Evolutionary conservation across 2,329 filamentous ascomycete species (phyloP).

Genomic region (Microdochium trichocladiopsis): DNA sequence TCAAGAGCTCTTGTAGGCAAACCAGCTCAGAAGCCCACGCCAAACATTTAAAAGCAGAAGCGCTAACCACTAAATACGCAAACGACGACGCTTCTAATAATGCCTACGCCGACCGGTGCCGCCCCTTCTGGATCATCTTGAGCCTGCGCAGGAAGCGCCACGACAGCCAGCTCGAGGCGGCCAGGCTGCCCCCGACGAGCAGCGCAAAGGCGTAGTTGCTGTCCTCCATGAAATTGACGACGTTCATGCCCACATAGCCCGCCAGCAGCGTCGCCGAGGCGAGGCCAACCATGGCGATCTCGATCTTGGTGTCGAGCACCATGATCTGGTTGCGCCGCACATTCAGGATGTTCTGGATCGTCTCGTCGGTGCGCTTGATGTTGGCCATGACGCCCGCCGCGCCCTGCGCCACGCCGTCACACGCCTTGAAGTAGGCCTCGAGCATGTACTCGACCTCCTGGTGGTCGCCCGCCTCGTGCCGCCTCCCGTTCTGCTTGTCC

Average conservation of each 20-base stretch:
- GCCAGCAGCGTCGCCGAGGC: slow-evolving; percentile 24
- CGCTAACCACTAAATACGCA: too few species aligned
- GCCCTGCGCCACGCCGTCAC: slow-evolving; percentile 23
- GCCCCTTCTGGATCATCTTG: background rate
- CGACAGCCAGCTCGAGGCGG: background rate
- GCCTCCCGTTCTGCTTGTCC: slow-evolving; percentile 18
- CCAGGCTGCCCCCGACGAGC: background rate
- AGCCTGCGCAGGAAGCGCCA: background rate
- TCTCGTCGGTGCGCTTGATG: slow-evolving; percentile 22
- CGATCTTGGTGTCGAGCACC: slow-evolving; percentile 25
- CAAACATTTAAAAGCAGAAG: too few species aligned
- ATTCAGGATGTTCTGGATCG: slow-evolving; percentile 21
- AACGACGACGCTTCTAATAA: too few species aligned
- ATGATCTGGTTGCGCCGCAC: slow-evolving; percentile 29
- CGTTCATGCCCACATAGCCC: slow-evolving; percentile 27
- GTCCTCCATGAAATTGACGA: slow-evolving; percentile 26
- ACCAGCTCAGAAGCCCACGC: too few species aligned
- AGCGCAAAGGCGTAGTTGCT: slow-evolving; percentile 16
- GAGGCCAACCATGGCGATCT: slow-evolving; percentile 26
- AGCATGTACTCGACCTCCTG: slow-evolving; percentile 28
- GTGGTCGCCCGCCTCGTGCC: slow-evolving; percentile 20
- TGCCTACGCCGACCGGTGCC: background rate
- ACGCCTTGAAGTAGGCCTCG: slow-evolving; percentile 26
- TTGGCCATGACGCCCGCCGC: slow-evolving; percentile 15
- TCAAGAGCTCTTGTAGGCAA: too few species aligned